phyloP scores from a whole-genome alignment of 1,139 yeast species.

The Barnettozyma hawaiiensis region DNA sequence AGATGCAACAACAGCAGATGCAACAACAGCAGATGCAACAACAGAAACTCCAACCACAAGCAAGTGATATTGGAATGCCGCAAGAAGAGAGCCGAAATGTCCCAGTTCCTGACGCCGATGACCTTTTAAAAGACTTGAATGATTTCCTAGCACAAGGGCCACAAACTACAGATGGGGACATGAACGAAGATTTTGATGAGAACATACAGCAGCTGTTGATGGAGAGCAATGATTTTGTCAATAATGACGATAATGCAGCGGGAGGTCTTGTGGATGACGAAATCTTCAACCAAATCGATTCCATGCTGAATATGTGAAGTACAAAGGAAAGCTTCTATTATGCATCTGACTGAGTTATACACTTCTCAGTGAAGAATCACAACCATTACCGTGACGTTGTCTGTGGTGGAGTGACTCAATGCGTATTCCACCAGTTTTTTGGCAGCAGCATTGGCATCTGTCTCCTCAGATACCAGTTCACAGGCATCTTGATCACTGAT shows the following conservation, averaged over 20 bases:
- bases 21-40: conserved; percentile 12
- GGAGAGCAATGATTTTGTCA: conserved; percentile 16
- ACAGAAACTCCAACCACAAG: conserved; percentile 10
- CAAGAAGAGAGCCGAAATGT: conserved; percentile 4
- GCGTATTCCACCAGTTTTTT: conserved; percentile 69
- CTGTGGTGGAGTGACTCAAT: conserved; percentile 75
- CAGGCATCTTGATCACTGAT: conserved; percentile 78
- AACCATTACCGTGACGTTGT: conserved; percentile 94
- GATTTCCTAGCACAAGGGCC: conserved; percentile 27
- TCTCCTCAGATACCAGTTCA: conserved; percentile 50
- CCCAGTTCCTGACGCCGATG: conserved; percentile 21
- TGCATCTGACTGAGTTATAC: too few species aligned
- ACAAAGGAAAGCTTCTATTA: too few species aligned
- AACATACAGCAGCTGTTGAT: conserved; percentile 24
- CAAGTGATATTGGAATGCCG: conserved; percentile 7
- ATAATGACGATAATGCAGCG: conserved; percentile 5
- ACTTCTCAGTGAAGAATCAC: conserved; percentile 22
- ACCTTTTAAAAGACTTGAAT: conserved; percentile 27
- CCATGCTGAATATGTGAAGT: conserved; percentile 28
- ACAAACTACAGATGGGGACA: conserved; percentile 18
- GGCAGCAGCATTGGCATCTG: conserved; percentile 65
- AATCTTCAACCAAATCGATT: conserved; percentile 27
- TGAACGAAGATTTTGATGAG: conserved; percentile 19
- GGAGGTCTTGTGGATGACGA: conserved; percentile 16
- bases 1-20: conserved; percentile 9